phyloP scores from a whole-genome alignment of 371 early-diverging fungal genomes.

The Haplosporangium sp. region DNA sequence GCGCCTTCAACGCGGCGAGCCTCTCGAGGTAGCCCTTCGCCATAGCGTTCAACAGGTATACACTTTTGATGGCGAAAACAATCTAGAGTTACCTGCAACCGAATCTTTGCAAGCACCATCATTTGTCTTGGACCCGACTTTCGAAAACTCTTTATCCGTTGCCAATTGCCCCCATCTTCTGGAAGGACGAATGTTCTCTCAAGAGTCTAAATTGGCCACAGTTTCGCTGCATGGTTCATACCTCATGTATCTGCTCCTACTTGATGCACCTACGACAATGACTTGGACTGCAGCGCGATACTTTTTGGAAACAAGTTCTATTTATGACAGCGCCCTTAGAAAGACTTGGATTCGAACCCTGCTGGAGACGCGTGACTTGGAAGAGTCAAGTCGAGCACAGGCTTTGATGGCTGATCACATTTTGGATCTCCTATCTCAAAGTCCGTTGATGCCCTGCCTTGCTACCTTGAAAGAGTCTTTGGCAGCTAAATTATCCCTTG shows the following conservation, averaged over 20 bases:
- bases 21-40: slow-evolving; percentile 60
- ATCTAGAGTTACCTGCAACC: slow-evolving; percentile 20
- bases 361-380: slow-evolving; percentile 39
- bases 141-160: slow-evolving; percentile 57
- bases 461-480: slow-evolving; percentile 28
- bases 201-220: slow-evolving; percentile 69
- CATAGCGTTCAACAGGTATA: slow-evolving; percentile 71
- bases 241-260: slow-evolving; percentile 60
- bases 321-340: slow-evolving; percentile 61
- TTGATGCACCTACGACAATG: slow-evolving; percentile 35
- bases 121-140: slow-evolving; percentile 23
- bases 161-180: slow-evolving; percentile 69
- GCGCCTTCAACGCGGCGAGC: slow-evolving; percentile 75
- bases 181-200: slow-evolving; percentile 65
- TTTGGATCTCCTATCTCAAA: slow-evolving; percentile 29
- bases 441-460: slow-evolving; percentile 38
- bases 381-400: slow-evolving; percentile 37
- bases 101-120: slow-evolving; percentile 40
- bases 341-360: slow-evolving; percentile 67
- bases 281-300: slow-evolving; percentile 67
- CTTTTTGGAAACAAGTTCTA: slow-evolving; percentile 65
- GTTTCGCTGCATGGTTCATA: slow-evolving; percentile 73
- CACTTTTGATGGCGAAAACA: slow-evolving; percentile 49
- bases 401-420: slow-evolving; percentile 46
- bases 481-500: slow-evolving; percentile 27